Percentiles rank a stretch among this genome's conserved stretches.
Evolutionary conservation across 2,329 filamentous ascomycete species (phyloP).

Genomic region (Cladosporium sp.): DNA sequence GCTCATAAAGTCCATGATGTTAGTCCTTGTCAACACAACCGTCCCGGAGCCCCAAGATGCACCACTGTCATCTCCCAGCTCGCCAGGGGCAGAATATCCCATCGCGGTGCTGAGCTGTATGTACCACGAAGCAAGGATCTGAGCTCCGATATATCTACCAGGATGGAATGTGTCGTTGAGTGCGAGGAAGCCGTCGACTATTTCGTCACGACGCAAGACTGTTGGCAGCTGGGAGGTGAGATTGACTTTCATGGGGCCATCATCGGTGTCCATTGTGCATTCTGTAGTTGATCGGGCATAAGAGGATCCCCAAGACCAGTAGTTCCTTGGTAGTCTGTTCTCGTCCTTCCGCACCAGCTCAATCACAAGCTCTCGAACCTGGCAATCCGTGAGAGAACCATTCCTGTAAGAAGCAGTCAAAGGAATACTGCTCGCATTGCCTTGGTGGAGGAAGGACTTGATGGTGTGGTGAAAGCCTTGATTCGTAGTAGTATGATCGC

Average conservation of each 20-base stretch:
- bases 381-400: neutral
- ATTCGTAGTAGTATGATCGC: neutral
- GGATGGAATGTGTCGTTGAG: neutral
- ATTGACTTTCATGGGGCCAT: neutral
- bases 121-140: neutral
- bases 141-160: neutral
- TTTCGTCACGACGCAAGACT: neutral
- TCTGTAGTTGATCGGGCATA: neutral
- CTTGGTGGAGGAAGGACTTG: neutral
- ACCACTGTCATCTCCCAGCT: neutral
- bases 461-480: constrained; percentile 7
- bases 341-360: neutral
- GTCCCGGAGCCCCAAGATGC: neutral
- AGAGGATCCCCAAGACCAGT: constrained; percentile 3
- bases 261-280: constrained; percentile 1
- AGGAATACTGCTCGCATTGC: neutral
- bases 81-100: neutral
- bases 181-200: neutral
- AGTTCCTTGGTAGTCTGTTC: neutral
- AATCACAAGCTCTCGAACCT: neutral
- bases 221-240: neutral
- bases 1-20: neutral
- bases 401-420: constrained; percentile 3
- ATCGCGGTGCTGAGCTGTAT: neutral
- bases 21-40: neutral